Percentiles rank a stretch among this genome's conserved stretches.
phyloP scores from a whole-genome alignment of 192 early-diverging fungal species.

The Backusella tarrabulga region DNA sequence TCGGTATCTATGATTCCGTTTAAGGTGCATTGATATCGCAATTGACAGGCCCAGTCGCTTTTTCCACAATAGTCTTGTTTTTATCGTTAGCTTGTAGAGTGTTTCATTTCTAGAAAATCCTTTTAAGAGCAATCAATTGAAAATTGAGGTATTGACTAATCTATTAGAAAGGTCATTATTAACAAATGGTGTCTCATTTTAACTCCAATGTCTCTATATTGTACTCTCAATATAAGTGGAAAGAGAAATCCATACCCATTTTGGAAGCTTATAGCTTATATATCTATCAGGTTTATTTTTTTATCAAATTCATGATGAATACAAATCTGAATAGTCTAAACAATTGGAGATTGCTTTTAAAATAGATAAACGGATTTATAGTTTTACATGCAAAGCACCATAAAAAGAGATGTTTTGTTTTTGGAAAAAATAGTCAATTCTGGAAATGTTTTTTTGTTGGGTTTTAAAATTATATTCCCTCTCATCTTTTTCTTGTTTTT shows the following conservation, averaged over 20 bases:
- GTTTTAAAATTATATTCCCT: not conserved
- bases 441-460: slow-evolving; percentile 4
- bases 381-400: not conserved
- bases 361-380: not conserved
- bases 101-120: too few species aligned
- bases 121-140: too few species aligned
- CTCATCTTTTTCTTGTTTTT: not conserved
- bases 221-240: not conserved
- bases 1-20: not conserved
- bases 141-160: too few species aligned
- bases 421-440: not conserved
- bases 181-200: too few species aligned
- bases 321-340: not conserved
- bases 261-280: too few species aligned
- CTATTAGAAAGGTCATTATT: too few species aligned
- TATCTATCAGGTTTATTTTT: not conserved
- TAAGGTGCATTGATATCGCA: not conserved
- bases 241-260: too few species aligned
- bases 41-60: not conserved
- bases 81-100: not conserved
- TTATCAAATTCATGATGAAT: not conserved
- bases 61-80: not conserved
- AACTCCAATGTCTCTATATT: not conserved
- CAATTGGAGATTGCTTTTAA: not conserved
- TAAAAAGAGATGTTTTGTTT: not conserved